A percentile compares a stretch with the other conserved stretches of the same genome.
Evolutionary conservation across 306 rosid genomes (phyloP).

Genomic region (Gastrolobium bilobum): DNA sequence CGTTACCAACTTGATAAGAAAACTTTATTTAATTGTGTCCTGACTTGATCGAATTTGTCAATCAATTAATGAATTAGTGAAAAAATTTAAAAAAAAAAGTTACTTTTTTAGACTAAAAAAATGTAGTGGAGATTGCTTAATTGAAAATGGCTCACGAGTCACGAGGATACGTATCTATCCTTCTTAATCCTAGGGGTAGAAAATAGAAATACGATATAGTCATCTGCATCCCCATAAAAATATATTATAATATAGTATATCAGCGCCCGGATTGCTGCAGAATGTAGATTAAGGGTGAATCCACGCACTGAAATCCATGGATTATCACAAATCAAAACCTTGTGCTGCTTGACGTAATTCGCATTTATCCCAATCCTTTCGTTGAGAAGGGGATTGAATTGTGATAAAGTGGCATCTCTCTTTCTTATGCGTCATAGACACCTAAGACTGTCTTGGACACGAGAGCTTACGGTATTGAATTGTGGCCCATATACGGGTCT

Average conservation of each 20-base stretch:
- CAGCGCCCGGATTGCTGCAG: not conserved
- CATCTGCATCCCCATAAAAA: not conserved
- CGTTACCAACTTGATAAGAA: too few relatives aligned
- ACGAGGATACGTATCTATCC: not conserved
- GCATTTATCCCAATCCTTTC: not conserved
- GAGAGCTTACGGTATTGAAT: too few relatives aligned
- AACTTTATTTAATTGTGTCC: too few relatives aligned
- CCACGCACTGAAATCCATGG: slow-evolving; percentile 5
- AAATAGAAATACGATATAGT: not conserved
- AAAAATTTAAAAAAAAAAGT: not conserved
- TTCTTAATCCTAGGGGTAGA: not conserved
- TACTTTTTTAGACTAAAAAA: not conserved
- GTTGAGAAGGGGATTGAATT: too few relatives aligned
- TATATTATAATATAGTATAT: too few relatives aligned
- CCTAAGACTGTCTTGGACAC: too few relatives aligned
- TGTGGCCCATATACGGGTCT: too few relatives aligned
- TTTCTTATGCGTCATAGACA: too few relatives aligned
- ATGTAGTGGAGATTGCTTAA: not conserved
- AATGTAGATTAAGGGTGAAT: not conserved
- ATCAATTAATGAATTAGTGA: not conserved
- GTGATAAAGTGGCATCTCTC: too few relatives aligned
- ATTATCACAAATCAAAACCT: slow-evolving; percentile 16
- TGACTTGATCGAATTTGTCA: too few relatives aligned
- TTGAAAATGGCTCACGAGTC: not conserved
- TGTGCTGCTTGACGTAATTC: not conserved